Evolutionary conservation across 2,329 filamentous ascomycete species (phyloP).

Genomic region (Fonsecaea erecta): DNA sequence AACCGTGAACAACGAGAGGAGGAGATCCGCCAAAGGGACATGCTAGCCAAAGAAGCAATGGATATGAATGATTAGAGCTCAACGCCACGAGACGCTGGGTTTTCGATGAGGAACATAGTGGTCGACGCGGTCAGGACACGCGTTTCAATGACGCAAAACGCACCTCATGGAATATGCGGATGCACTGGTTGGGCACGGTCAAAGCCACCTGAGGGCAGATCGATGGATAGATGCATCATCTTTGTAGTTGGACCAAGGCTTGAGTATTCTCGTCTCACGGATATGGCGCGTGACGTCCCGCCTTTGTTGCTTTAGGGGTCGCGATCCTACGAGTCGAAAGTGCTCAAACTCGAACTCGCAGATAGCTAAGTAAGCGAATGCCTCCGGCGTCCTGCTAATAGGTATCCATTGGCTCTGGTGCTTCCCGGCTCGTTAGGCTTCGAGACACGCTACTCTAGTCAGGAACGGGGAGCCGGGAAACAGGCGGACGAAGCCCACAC

Average conservation of each 20-base stretch:
- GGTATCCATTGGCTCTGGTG: slow-evolving; percentile 10
- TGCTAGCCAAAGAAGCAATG: slow-evolving; percentile 30
- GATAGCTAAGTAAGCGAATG: slow-evolving; percentile 8
- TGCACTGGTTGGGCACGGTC: background rate
- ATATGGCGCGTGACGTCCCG: slow-evolving; percentile 10
- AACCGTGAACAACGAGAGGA: slow-evolving; percentile 17
- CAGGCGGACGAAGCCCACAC: background rate
- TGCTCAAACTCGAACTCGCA: background rate
- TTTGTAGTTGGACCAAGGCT: background rate
- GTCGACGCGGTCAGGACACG: background rate
- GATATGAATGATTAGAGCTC: slow-evolving; percentile 21
- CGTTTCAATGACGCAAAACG: background rate
- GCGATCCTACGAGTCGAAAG: no score
- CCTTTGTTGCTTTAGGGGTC: background rate
- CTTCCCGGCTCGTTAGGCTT: background rate
- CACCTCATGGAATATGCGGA: background rate
- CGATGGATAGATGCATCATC: background rate
- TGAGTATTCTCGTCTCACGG: background rate
- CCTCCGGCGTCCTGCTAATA: slow-evolving; percentile 1
- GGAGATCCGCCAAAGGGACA: slow-evolving; percentile 28
- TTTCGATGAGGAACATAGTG: background rate
- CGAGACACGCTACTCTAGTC: slow-evolving; percentile 28
- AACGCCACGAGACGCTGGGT: background rate
- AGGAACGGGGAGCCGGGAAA: slow-evolving; percentile 28
- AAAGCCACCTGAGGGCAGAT: background rate